phyloP scores from a whole-genome alignment of 139 green algal genomes.

The Chlamydomonas schloesseri region DNA sequence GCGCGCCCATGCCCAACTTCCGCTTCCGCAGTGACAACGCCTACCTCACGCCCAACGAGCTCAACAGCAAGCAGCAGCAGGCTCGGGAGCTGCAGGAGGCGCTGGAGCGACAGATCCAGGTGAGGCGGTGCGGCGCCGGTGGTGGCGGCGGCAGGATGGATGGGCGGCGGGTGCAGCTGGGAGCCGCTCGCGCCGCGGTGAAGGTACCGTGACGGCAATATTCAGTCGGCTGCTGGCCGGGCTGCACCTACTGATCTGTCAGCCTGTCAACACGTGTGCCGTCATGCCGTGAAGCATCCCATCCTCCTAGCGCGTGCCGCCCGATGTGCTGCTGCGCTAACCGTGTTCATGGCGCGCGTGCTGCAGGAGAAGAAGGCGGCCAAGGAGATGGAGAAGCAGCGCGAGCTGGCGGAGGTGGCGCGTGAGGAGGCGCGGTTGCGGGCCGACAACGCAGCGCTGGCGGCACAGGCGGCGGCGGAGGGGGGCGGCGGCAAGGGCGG shows the following conservation, averaged over 20 bases:
- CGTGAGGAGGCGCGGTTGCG: constrained; percentile 41
- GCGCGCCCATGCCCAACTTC: constrained; percentile 32
- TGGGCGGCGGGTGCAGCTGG: no score
- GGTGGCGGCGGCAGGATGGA: neutral
- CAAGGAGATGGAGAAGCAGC: constrained; percentile 50
- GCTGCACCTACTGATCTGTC: no score
- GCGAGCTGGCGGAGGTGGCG: constrained; percentile 31
- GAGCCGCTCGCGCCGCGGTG: no score
- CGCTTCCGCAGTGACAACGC: constrained; percentile 52
- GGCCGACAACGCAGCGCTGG: neutral
- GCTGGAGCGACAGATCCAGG: constrained; percentile 48
- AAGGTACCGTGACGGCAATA: no score
- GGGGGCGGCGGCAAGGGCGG: neutral
- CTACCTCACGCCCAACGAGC: constrained; percentile 45
- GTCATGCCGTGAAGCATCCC: no score
- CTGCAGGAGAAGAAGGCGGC: constrained; percentile 52
- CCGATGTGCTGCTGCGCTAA: no score
- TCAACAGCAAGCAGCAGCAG: constrained; percentile 55
- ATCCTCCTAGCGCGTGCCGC: no score
- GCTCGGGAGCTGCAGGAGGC: constrained; percentile 54
- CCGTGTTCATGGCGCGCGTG: no score
- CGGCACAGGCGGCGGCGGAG: neutral
- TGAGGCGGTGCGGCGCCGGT: neutral
- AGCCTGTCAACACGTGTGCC: no score
- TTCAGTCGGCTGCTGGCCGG: no score